Base-by-base conservation (phyloP, 441 rosid species). In the Rhodomyrtus psidioides region DNA sequence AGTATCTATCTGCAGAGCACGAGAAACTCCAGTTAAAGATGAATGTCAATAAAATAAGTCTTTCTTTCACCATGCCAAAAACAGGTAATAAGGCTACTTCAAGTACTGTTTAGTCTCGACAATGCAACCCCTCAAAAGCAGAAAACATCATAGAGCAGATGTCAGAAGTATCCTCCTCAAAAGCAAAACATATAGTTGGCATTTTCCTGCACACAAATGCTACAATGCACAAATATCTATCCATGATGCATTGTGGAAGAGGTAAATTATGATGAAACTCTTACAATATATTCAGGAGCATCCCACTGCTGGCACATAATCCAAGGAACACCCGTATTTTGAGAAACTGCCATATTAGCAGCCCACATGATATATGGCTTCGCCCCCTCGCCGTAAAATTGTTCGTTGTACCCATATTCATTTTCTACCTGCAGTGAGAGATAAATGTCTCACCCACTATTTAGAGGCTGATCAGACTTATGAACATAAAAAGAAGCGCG, bases 311-410 rank as follows among this genome's bases (percentile, higher is more conserved):
- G 94, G 89, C 99, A 97, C 99, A 97, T 96, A 85, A 95, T 93
- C 99, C 99, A 97, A 84, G 99, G 99, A 60, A 97, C 93, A 44
- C 99, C 99, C 56, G 89, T 94, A 88, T 95, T 93, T 90, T 94
- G 95, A 88, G 97, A 90, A 90, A 97, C 95, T 83, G 99, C 99
- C 99, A 97, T 97, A 83, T 87, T 83, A 84, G 99, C 99, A 58
- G 99, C 92, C 99, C 99, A 97, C 85, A 85, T 84, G 84, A 96
- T 94, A 91, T 97, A 97, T 82, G 91, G 86, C 88, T 94, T 95
- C 84, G 95, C 98, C 76, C 95, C 98, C 86, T 93, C 95, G 57
- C 98, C 98, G 54, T 97, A 96, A 70, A n/a, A 89, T 5, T 30
- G 39, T 91, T 97, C 99, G 81, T 92, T 92, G 87, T 62, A 90